Base-by-base conservation (phyloP, 23 red algal genomes). In the Gracilaria caudata region DNA sequence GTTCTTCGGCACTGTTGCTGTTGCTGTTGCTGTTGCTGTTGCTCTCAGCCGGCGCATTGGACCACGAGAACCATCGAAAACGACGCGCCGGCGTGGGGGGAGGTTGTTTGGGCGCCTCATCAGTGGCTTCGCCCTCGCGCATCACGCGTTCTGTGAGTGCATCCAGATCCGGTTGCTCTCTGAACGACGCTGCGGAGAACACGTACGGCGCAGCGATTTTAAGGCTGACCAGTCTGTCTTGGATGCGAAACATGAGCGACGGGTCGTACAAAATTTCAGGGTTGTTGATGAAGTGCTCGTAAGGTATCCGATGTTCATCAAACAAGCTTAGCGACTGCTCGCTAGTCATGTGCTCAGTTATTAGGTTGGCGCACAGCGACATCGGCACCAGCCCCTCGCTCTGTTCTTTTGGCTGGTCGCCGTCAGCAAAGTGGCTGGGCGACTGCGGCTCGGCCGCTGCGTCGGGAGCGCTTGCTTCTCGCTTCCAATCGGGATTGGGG, bases 331-430 rank as follows among this genome's bases (percentile, higher is more conserved):
- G 44, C 2, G 93, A 86, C 20, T 86, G 80, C 26, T 93, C 92
- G 3, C 82, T 37, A 32, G 77, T 81, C 96, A 95, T 91, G 17
- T 93, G 72, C 21, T 68, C 59, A 46, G 40, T 78, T 49, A 98
- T 84, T 16, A 95, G 75, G 44, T 90, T 84, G 21, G 88, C 92
- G 45, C 96, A 98, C 35, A 89, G 89, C 9, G 96, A 98, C 79
- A 98, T 81, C 0, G 72, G 60, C 4, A 98, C 21, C 13, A 82
- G 43, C 25, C 55, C 76, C 13, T 85, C 79, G 21, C 74, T 32
- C 7, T 35, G 30, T 4, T 66, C 61, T 7, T 19, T 19, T 11
- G 1, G 61, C 32, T 32, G 38, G 1, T 66, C 61, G 8, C 61
- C 61, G 36, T 66, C 61, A 35, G 49, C 13, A 53, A 53, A 8